Base-by-base conservation (phyloP, 331 rosid genomes). In the Acacia concinna region DNA sequence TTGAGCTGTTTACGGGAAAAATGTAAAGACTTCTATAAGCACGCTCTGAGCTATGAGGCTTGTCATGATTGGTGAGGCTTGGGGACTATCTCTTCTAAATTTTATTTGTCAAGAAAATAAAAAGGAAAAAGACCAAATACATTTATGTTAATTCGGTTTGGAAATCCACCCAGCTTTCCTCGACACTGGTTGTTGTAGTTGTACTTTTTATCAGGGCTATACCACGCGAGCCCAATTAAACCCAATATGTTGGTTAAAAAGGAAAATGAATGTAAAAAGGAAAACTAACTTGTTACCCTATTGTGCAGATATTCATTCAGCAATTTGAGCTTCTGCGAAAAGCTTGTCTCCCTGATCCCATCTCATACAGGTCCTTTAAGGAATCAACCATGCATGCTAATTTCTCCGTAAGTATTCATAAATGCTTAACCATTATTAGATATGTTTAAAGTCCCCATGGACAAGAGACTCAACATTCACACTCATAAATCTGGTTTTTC, bases 301-400 rank as follows among this genome's bases (percentile, higher is more conserved):
- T 68, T 79, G 2, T 81, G 43, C 96, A 95, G 99, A 86, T 94
- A 85, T 95, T 95, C 81, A 59, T 82, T 82, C 99, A 95, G 86
- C 98, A 95, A 83, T 95, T 95, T 65, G 99, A 95, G 86, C 99
- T 93, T 69, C 84, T 95, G 68, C 93, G 88, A 77, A 95, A 88
- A 81, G 97, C 99, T 68, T 89, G 93, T 74, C 83, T 95, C 81
- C 99, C 97, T 43, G 98, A 95, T 79, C 90, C 85, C 30, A 8
- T 84, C 46, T 82, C 98, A 11, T 93, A 85, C 77, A 76, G 44
- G 18, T 78, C 97, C 56, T 95, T 86, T 71, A 83, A 84, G 80
- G 92, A 91, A 49, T 88, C 94, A 21, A 91, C 91, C 7, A 46
- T 64, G 75, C 77, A 77, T 18, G 90, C 90, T 44, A 75, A 85